Evolutionary conservation across 352 stramenopile species (phyloP), one percentile per base, ranked within the genome.

Genomic region (Phytophthora pisi): DNA sequence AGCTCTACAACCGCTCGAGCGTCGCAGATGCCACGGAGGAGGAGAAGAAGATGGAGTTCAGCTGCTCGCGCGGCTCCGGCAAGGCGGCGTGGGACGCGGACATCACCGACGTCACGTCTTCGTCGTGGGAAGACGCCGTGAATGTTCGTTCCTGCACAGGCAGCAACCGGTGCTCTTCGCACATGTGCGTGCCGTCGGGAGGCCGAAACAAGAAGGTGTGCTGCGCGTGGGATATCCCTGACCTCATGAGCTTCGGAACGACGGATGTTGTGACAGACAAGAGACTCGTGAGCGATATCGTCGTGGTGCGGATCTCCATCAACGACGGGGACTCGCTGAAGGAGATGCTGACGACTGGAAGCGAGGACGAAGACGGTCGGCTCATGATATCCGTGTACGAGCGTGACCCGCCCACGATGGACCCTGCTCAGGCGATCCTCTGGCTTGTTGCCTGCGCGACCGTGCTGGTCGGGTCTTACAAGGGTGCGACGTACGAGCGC

Each of bases 171-270:
- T 95, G 87, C 53, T 70, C 72, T 16, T 92, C 87, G 20, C 67
- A 64, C 47, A 77, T 84, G 68, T 95, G 87, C 47, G 77, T 93
- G 31, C 87, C 87, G 0, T 86, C 74, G 18, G 80, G 82, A 20
- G 73, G 66, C 10, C 69, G 63, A 23, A 70, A 83, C 15, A 79
- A 88, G 51, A 67, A 74, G 47, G 83, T 95, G 16, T 95, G 87
- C 66, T 95, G 87, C 40, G 75, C 71, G n/a, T 95, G 87, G 84
- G 84, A 93, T 61, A 75, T 93, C 11, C 80, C 84, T 5, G 84
- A 95, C 59, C 67, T 75, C 57, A 93, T 95, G 74, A 82, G 80
- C 46, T 92, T 91, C 54, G 62, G 72, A 24, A 66, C 49, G 18
- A 75, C 79, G 2, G 57, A 74, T 26, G 34, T 75, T 2, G 72